phyloP scores from a whole-genome alignment of 805 yeast genomes.

The Candida parachauliodes region DNA sequence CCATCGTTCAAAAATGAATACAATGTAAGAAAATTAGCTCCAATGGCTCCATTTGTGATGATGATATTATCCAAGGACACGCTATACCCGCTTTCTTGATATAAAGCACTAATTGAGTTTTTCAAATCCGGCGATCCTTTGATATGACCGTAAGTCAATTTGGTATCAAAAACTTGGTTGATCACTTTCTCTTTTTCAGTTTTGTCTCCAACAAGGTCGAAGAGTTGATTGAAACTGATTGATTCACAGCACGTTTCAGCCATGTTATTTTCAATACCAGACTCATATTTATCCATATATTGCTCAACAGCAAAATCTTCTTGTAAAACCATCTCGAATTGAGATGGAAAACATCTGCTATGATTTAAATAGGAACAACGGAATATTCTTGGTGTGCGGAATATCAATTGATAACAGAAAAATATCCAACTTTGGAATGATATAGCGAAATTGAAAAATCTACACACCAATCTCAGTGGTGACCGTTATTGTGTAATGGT shows the following conservation, averaged over 20 bases:
- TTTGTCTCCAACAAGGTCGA: constrained; percentile 15
- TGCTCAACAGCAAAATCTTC: constrained; percentile 49
- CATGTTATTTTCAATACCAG: constrained; percentile 34
- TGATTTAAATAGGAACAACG: too few relatives aligned
- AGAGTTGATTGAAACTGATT: constrained; percentile 37
- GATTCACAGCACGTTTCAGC: constrained; percentile 54
- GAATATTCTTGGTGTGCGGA: too few relatives aligned
- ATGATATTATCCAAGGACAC: constrained; percentile 35
- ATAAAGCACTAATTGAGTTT: constrained; percentile 30
- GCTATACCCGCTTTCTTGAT: constrained; percentile 21
- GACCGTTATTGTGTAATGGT: too few relatives aligned
- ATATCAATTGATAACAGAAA: too few relatives aligned
- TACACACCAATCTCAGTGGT: too few relatives aligned
- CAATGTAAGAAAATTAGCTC: constrained; percentile 46
- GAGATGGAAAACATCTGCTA: too few relatives aligned
- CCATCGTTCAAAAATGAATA: constrained; percentile 42
- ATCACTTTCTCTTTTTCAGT: constrained; percentile 4
- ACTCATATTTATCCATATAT: constrained; percentile 51
- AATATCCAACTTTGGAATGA: too few relatives aligned
- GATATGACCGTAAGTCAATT: constrained; percentile 46
- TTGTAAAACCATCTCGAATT: constrained; percentile 48
- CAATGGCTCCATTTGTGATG: constrained; percentile 54
- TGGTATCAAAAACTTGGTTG: constrained; percentile 17
- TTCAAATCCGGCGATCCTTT: constrained; percentile 42
- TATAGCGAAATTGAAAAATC: too few relatives aligned